Evolutionary conservation across 306 rosid genomes (phyloP), one percentile per base, ranked within the genome.

Genomic region (Sesbania bispinosa): DNA sequence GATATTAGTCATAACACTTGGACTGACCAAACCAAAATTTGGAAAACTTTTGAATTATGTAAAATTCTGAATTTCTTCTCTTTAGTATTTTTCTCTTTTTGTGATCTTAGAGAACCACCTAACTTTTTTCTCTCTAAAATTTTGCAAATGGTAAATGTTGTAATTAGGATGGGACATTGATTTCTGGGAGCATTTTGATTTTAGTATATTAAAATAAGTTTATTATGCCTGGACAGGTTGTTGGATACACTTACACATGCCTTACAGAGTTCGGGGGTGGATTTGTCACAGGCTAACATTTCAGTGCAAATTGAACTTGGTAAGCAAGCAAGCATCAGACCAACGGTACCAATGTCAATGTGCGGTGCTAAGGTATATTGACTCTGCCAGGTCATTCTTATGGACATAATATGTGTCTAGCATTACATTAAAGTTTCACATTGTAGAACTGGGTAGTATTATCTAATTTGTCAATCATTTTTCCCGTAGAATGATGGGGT

Each of bases 271-370:
- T 91, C 99, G 18, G 99, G 99, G 24, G 99, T 95, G 85, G 97
- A 95, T 86, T 83, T 95, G 82, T 87, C 97, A 65, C 91, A 86
- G 74, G 93, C 99, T 63, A 89, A 89, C 63, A 89, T 95, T 79
- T 91, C 99, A 1, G 99, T 95, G 70, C 96, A 95, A 85, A 89
- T 95, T 79, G 90, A 91, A 72, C 96, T 95, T 39, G 92, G 91
- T 15, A 89, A 86, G 76, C 92, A 77, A 84, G 78, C 89, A 46
- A 83, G 41, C 43, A 58, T 63, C 62, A 75, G 81, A 67, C 67
- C 82, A 47, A 43, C 72, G 54, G 62, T 77, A 54, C 80, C 91
- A n/a, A 42, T 77, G 57, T 61, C 92, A 20, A 41, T 74, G 68
- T 67, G 91, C 35, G 80, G 65, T 21, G 24, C 73, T 19, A 88